Percentiles rank a stretch among this genome's conserved stretches.
Evolutionary conservation across 345 rosid genomes (phyloP).

Genomic region (Melastoma malabathricum): DNA sequence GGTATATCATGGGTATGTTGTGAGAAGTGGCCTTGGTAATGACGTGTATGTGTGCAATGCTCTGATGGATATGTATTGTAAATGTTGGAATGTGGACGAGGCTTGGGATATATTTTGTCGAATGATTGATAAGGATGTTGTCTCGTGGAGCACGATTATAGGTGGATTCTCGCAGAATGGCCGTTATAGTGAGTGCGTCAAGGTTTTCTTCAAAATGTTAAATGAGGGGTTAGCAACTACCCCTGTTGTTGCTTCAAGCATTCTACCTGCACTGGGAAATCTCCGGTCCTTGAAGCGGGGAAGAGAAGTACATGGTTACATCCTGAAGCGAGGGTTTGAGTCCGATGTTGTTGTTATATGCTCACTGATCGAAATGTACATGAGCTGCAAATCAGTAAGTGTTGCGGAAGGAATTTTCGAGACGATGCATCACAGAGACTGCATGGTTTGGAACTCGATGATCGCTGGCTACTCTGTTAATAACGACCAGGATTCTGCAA

Average conservation of each 20-base stretch:
- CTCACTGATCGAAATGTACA: slow-evolving; percentile 45
- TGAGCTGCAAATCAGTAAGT: slow-evolving; percentile 22
- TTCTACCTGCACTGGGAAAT: slow-evolving; percentile 36
- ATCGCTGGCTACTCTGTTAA: slow-evolving; percentile 35
- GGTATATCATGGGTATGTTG: slow-evolving; percentile 20
- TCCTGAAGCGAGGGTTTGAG: slow-evolving; percentile 29
- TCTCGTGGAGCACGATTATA: slow-evolving; percentile 44
- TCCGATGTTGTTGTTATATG: slow-evolving; percentile 31
- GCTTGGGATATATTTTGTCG: slow-evolving; percentile 23
- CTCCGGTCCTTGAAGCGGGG: slow-evolving; percentile 32
- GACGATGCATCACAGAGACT: slow-evolving; percentile 16
- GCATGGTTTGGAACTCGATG: slow-evolving; percentile 37
- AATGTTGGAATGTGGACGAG: slow-evolving; percentile 24
- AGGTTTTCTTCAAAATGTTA: slow-evolving; percentile 26
- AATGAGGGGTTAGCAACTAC: slow-evolving; percentile 23
- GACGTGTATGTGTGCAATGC: slow-evolving; percentile 46
- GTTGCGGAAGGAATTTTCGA: slow-evolving; percentile 33
- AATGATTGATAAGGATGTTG: slow-evolving; percentile 20
- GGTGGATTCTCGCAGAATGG: slow-evolving; percentile 39
- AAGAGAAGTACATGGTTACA: slow-evolving; percentile 31
- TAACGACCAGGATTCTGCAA: slow-evolving; percentile 16
- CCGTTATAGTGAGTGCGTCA: slow-evolving; percentile 13
- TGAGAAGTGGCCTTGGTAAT: slow-evolving; percentile 16
- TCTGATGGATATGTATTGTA: slow-evolving; percentile 41
- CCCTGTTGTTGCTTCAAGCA: slow-evolving; percentile 25